Evolutionary conservation across 345 rosid genomes (phyloP), one percentile per base, ranked within the genome.

Genomic region (Syzygium oleosum): DNA sequence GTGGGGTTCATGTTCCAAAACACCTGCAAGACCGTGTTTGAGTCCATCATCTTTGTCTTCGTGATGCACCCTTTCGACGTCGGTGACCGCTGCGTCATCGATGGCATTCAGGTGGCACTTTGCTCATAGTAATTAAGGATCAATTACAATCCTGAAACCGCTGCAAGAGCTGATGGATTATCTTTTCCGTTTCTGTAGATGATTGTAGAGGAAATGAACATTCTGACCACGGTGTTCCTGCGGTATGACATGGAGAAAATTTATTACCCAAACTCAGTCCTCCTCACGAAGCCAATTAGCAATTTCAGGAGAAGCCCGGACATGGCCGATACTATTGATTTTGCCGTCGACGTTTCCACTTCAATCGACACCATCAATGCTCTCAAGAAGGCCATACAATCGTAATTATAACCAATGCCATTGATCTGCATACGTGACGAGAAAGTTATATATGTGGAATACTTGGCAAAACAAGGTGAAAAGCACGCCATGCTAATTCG

Each of bases 151-250:
- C 46, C 49, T 12, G 7, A 73, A 73, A 38, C 80, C 4, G 80
- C 80, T 34, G 5, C 80, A 38, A 73, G 80, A 38, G 49, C 22
- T 73, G 49, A 41, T 21, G 9, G 59, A 55, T 55, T 23, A 55
- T 73, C 49, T 73, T 73, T 41, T 19, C 1, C 80, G 2, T 19
- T 73, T 34, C 49, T 25, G 7, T 93, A 95, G 98, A 90, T 96
- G 98, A 90, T 94, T 52, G 98, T 96, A 55, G 99, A 96, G 92
- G 97, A 96, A 91, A 96, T 96, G 98, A 96, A 96, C 92, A 96
- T 96, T 29, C 88, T 96, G 88, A 92, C 96, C 6, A 95, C 96
- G 1, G 96, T 96, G 86, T 96, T 96, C 84, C 84, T 96, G 84
- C 89, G 96, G 34, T 95, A 94, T 79, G 98, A 96, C 87, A 94